Evolutionary conservation across 306 rosid species (phyloP), one percentile per base, ranked within the genome.

Genomic region (Corylus heterophylla): DNA sequence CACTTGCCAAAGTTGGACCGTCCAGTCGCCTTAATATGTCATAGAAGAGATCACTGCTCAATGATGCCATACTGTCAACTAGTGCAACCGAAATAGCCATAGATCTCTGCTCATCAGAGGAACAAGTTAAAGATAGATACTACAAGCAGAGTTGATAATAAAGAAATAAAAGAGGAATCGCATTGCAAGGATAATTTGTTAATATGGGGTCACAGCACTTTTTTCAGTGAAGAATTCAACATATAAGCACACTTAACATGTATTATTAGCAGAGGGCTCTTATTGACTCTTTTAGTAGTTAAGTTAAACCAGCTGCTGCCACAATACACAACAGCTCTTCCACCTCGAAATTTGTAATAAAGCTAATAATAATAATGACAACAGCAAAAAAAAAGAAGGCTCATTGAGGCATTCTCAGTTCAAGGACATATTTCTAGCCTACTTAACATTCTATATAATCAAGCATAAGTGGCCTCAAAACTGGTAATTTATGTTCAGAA

Each of bases 11-110:
- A 2, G 92, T 85, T 50, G 90, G 86, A 72, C 98, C 98, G 78
- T 94, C 97, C 51, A 94, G 97, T 47, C 98, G 94, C 56, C 82
- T 84, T 74, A 94, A 83, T 86, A 94, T 88, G 80, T 94, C 93
- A 8, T 92, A 94, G 88, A 85, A 94, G 82, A 94, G 87, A 83
- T 94, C 98, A 17, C 86, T 87, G 86, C 72, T 94, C 83, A 94
- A 75, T 3, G 97, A 87, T 61, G 88, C 77, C 71, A 89, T 85
- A 58, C 84, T 86, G 79, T 87, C 92, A 22, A 75, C 74, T 18
- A 86, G 89, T 78, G 90, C 89, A 76, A 87, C 81, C 63, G 91
- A 76, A 87, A 81, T 88, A 10, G 81, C 64, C 29, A 66, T 72
- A 54, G 68, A 66, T 62, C 85, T 80, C 56, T 55, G 63, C 55